Base-by-base conservation (phyloP, 495 filamentous ascomycete genomes). In the Trichocladium antarcticum region DNA sequence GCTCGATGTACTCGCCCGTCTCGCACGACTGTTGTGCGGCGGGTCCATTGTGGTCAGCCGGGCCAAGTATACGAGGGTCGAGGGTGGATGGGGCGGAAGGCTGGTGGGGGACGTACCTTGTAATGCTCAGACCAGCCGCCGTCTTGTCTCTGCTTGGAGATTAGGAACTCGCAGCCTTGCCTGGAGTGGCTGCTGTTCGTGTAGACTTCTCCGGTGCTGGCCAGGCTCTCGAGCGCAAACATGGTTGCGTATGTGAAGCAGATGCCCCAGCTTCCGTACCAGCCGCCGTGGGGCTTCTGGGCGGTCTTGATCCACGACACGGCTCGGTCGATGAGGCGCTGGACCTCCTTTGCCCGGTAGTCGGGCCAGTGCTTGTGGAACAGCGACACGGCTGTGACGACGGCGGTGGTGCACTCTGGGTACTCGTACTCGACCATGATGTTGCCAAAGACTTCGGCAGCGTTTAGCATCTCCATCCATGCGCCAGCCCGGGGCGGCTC, bases 351-450 rank as follows among this genome's bases (percentile, higher is more conserved):
- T 0, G 76, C 59, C 36, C 89, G 75, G 66, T 98, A 90, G 19
- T 81, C 69, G 0, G 90, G 89, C 68, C 87, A 86, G 58, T 82
- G 77, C 53, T 84, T 79, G 50, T 75, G 74, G 71, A 97, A 98
- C 5, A 89, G 71, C 0, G 80, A 83, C 0, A 98, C 73, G 0
- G 84, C 87, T 2, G 88, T 95, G n/a, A 97, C 84, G 5, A 87
- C 85, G 2, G 92, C 89, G 2, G 93, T 96, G 1, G 92, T 97
- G 66, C 93, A 98, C 62, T 98, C 92, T 0, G 90, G 89, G 55
- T 97, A 95, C 58, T 95, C 88, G 63, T 97, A 98, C 52, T 95
- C 87, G 32, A 97, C 82, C 92, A 98, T 97, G 63, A 98, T 97
- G 11, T 81, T 77, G 14, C 89, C 93, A 60, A 98, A 98, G 0